These are phyloP conservation scores for Aspergillus tanneri DNA, from an alignment of 2,329 filamentous ascomycete species.

Conservation along the genomic window DNA sequence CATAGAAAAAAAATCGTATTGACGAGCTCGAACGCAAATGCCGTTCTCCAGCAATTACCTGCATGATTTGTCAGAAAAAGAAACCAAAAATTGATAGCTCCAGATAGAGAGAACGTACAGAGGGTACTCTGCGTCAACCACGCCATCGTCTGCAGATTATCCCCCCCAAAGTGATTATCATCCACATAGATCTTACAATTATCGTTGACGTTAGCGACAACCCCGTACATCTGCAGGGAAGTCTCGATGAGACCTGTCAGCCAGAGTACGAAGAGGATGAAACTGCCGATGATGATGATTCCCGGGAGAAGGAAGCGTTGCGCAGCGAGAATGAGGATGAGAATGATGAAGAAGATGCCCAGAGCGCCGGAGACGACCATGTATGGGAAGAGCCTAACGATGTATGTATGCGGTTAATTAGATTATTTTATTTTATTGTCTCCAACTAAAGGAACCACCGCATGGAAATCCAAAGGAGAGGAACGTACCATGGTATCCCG, in stretches of 20 bases:
- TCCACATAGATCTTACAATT: slow-evolving; percentile 60
- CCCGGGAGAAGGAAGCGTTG: slow-evolving; percentile 59
- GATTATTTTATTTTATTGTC: too few species aligned
- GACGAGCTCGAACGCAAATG: slow-evolving; percentile 64
- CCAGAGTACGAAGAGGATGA: slow-evolving; percentile 62
- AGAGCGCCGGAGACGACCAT: slow-evolving; percentile 59
- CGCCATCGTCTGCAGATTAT: slow-evolving; percentile 57
- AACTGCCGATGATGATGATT: slow-evolving; percentile 59
- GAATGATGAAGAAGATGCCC: slow-evolving; percentile 58
- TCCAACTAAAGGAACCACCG: too few species aligned
- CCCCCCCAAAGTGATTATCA: slow-evolving; percentile 46
- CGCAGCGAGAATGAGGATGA: slow-evolving; percentile 57
- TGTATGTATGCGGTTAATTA: too few species aligned
- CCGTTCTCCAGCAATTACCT: slow-evolving; percentile 63
- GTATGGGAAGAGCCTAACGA: slow-evolving; percentile 67
- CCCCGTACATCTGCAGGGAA: slow-evolving; percentile 60
- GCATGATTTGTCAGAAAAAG: too few species aligned
- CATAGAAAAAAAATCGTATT: slow-evolving; percentile 63
- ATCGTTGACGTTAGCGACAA: slow-evolving; percentile 55
- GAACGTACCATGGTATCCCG: slow-evolving; percentile 59
- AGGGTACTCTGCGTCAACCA: slow-evolving; percentile 64
- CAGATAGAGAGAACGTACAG: slow-evolving; percentile 56
- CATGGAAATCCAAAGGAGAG: not conserved
- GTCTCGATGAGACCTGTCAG: slow-evolving; percentile 63
- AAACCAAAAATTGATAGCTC: too few species aligned